These are phyloP conservation scores for Elaeagnus macrophylla DNA, from an alignment of 306 rosid species.

Conservation along the genomic window DNA sequence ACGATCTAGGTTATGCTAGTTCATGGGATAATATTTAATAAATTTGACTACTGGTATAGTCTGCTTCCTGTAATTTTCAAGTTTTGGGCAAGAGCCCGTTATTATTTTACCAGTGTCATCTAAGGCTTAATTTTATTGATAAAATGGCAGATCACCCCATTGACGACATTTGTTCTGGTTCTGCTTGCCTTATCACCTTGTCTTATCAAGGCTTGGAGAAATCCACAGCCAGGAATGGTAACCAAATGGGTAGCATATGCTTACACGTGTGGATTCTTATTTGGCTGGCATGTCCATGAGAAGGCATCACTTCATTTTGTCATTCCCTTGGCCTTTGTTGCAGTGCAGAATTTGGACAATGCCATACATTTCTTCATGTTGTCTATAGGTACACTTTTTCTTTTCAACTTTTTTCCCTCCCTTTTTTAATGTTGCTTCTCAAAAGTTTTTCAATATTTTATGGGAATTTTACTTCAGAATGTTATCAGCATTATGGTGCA, in stretches of 20 bases:
- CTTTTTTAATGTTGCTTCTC: no score
- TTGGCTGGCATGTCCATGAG: slow-evolving; percentile 99
- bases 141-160: slow-evolving; percentile 68
- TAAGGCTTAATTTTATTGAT: slow-evolving; percentile 10
- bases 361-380: slow-evolving; percentile 74
- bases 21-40: neutral
- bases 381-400: slow-evolving; percentile 54
- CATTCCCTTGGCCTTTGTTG: slow-evolving; percentile 64
- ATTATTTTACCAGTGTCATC: neutral
- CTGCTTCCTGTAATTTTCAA: neutral
- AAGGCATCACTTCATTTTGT: slow-evolving; percentile 94
- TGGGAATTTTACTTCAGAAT: no score
- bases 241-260: slow-evolving; percentile 85
- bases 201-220: slow-evolving; percentile 69
- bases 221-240: slow-evolving; percentile 67
- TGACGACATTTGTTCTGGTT: slow-evolving; percentile 54
- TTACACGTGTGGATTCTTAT: slow-evolving; percentile 79
- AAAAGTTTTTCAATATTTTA: no score
- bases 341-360: slow-evolving; percentile 51
- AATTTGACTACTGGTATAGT: neutral
- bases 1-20: slow-evolving; percentile 1
- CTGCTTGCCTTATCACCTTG: slow-evolving; percentile 84
- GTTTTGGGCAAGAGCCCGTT: neutral
- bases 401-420: slow-evolving; percentile 16
- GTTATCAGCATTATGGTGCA: no score